Percentiles rank a stretch among this genome's conserved stretches.
phyloP scores from a whole-genome alignment of 2,329 filamentous ascomycete genomes.

The Monilinia laxa region DNA sequence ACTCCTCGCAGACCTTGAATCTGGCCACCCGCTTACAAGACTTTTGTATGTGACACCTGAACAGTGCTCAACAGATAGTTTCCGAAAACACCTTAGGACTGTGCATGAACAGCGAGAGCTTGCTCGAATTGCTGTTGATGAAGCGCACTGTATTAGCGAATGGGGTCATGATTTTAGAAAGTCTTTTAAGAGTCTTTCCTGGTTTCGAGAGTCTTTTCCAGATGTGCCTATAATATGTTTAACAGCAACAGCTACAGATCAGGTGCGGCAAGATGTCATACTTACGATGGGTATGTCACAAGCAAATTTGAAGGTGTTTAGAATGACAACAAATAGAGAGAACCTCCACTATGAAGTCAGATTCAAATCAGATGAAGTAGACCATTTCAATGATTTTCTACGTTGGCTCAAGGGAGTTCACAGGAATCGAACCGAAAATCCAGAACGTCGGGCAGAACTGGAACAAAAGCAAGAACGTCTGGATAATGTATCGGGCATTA shows the following conservation, averaged over 20 bases:
- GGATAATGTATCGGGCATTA: slow-evolving; percentile 71
- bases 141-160: slow-evolving; percentile 96
- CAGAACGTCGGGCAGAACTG: slow-evolving; percentile 58
- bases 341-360: slow-evolving; percentile 91
- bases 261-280: slow-evolving; percentile 81
- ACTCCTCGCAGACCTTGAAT: slow-evolving; percentile 79
- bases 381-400: slow-evolving; percentile 71
- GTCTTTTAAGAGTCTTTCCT: slow-evolving; percentile 82
- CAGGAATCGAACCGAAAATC: slow-evolving; percentile 60
- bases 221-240: slow-evolving; percentile 88
- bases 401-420: slow-evolving; percentile 75
- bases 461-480: slow-evolving; percentile 52
- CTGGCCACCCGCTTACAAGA: slow-evolving; percentile 78
- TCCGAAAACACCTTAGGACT: slow-evolving; percentile 70
- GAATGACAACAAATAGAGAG: slow-evolving; percentile 77
- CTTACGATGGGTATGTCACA: slow-evolving; percentile 67
- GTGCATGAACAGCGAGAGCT: slow-evolving; percentile 81
- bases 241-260: slow-evolving; percentile 83
- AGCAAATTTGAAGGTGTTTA: slow-evolving; percentile 67
- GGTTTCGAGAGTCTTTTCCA: slow-evolving; percentile 80
- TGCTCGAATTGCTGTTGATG: slow-evolving; percentile 85
- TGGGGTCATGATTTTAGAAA: slow-evolving; percentile 98
- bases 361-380: slow-evolving; percentile 74
- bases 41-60: slow-evolving; percentile 94
- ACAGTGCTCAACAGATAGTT: slow-evolving; percentile 73